Evolutionary conservation across 768 basidiomycete species (phyloP).

Genomic region (Tricholoma matsutake): DNA sequence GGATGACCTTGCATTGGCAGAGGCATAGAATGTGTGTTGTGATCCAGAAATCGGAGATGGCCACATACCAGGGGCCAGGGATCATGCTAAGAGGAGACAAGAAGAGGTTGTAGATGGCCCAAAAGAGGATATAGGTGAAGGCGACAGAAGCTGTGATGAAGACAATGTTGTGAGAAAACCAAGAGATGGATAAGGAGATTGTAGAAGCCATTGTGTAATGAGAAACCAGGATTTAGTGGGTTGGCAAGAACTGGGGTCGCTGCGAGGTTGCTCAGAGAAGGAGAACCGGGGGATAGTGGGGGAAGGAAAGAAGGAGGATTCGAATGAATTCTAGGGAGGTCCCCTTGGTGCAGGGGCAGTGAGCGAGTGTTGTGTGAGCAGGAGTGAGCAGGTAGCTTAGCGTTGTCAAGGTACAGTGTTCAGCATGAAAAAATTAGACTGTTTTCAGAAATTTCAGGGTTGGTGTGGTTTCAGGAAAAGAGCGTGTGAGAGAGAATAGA

Average conservation of each 20-base stretch:
- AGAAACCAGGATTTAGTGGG: constrained; percentile 12
- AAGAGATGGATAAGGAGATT: constrained; percentile 28
- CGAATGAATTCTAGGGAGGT: no score
- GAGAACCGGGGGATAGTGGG: constrained; percentile 26
- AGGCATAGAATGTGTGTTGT: constrained; percentile 70
- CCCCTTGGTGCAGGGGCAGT: no score
- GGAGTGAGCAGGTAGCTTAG: no score
- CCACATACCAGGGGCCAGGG: constrained; percentile 80
- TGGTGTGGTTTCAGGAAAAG: no score
- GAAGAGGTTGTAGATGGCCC: constrained; percentile 47
- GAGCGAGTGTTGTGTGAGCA: no score
- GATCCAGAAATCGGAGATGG: constrained; percentile 70
- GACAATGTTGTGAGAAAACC: constrained; percentile 33
- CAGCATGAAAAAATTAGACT: no score
- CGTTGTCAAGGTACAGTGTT: no score
- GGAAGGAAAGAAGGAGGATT: constrained; percentile 35
- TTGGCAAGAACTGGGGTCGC: constrained; percentile 24
- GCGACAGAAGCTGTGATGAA: constrained; percentile 29
- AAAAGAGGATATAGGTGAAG: constrained; percentile 34
- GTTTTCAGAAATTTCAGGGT: no score
- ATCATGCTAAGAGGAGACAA: constrained; percentile 70
- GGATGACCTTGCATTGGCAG: constrained; percentile 67
- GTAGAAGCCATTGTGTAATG: constrained; percentile 30
- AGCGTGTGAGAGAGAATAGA: no score
- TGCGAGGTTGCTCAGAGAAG: constrained; percentile 26